Evolutionary conservation across 2,329 filamentous ascomycete species (phyloP).

Genomic region (Bipolaris bicolor): DNA sequence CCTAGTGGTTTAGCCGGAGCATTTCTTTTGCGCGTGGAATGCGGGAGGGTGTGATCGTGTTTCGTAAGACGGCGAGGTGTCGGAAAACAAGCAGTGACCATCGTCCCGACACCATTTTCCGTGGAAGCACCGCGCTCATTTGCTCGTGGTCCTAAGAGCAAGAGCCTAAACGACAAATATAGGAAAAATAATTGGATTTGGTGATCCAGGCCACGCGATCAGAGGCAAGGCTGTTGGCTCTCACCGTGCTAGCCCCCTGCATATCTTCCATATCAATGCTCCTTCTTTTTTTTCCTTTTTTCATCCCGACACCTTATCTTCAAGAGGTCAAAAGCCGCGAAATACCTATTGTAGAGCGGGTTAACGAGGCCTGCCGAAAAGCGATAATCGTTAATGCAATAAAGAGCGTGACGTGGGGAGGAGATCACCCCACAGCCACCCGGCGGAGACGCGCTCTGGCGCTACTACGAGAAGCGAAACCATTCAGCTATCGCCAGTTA

Average conservation of each 20-base stretch:
- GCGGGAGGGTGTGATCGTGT: conserved; percentile 1
- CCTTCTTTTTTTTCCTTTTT: neutral
- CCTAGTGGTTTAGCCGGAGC: neutral
- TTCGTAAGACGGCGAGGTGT: conserved; percentile 2
- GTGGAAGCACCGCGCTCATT: neutral
- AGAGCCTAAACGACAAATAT: neutral
- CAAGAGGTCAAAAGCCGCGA: neutral
- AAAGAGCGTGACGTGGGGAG: neutral
- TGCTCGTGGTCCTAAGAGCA: neutral
- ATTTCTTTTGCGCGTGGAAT: neutral
- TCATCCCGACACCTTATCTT: neutral
- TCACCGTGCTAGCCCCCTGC: neutral
- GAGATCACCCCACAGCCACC: conserved; percentile 4
- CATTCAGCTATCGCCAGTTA: neutral
- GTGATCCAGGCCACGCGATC: too few relatives aligned
- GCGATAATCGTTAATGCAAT: neutral
- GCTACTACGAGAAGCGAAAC: neutral
- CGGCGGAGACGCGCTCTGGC: conserved; percentile 1
- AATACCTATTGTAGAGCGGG: neutral
- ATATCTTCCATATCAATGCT: neutral
- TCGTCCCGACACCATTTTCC: neutral
- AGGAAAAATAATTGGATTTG: neutral
- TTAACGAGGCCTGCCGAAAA: neutral
- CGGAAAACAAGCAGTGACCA: neutral
- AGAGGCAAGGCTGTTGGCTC: neutral